Evolutionary conservation across 345 rosid genomes (phyloP).

Genomic region (Euphorbia tirucalli): DNA sequence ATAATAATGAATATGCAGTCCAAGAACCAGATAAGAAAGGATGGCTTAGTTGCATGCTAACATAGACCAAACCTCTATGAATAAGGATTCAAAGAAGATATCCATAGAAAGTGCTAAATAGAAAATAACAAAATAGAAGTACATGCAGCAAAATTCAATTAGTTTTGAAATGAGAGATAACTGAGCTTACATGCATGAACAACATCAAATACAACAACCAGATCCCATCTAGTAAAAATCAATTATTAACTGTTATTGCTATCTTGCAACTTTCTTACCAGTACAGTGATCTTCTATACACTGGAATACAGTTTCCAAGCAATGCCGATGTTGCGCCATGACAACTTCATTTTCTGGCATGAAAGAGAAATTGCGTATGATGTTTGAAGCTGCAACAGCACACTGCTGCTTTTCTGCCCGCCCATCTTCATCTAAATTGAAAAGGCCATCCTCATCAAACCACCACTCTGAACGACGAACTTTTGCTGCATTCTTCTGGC

Average conservation of each 20-base stretch:
- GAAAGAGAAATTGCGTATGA: constrained; percentile 91
- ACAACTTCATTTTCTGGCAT: constrained; percentile 96
- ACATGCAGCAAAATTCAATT: not conserved
- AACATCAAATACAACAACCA: not conserved
- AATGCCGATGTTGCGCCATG: constrained; percentile 96
- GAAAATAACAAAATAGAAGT: not conserved
- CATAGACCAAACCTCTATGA: not conserved
- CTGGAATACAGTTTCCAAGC: constrained; percentile 95
- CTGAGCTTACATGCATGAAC: not conserved
- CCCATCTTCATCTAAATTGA: constrained; percentile 89
- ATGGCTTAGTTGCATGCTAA: not conserved
- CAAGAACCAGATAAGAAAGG: not conserved
- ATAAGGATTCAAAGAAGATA: not conserved
- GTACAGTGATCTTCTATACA: constrained; percentile 73
- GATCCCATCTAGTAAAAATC: not conserved
- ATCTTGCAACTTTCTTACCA: constrained; percentile 40
- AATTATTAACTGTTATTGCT: not conserved
- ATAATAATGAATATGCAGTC: not conserved
- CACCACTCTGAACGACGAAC: constrained; percentile 72
- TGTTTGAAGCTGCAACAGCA: constrained; percentile 90
- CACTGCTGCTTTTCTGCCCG: constrained; percentile 88
- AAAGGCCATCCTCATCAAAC: constrained; percentile 85
- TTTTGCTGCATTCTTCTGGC: constrained; percentile 39
- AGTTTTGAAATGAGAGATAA: not conserved
- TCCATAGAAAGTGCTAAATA: not conserved